Evolutionary conservation across 805 yeast genomes (phyloP), one percentile per base, ranked within the genome.

Genomic region (Zygotorulaspora sp.): DNA sequence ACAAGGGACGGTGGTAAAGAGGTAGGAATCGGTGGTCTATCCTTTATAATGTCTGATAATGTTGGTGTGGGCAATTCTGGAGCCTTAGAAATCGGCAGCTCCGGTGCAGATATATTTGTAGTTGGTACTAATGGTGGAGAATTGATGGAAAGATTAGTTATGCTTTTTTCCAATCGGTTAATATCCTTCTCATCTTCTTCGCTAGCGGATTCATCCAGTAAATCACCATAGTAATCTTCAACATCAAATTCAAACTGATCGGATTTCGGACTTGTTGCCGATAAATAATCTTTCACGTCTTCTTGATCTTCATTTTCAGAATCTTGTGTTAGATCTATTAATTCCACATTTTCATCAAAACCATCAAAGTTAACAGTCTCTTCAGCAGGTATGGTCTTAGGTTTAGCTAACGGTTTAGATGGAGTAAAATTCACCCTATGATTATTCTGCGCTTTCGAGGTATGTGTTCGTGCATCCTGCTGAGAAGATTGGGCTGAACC

Each of bases 361-460:
- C 46, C 48, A 7, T 30, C 26, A 29, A 49, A 44, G 25, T 35
- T 38, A 8, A 27, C 25, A 8, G 15, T 12, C 19, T 31, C 43
- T 4, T 13, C 31, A 11, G 23, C 23, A 14, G 33, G 23, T 12
- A 27, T 7, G 6, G 25, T 14, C n/a, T 17, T 26, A 16, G 19
- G 22, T 22, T 38, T 32, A 7, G 38, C 44, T 13, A 57, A 36
- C 2, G 62, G 54, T 38, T 57, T 58, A 7, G 62, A 57, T n/a
- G 49, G 35, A 4, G 53, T 41, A 28, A 57, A 52, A 38, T 57
- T 52, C 1, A 54, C 46, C 21, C 42, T 50, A 18, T 35, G 35
- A 3, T 39, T 31, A 7, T 40, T 24, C n/a, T 32, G 25, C n/a
- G 25, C 12, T n/a, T 29, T 23, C 17, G 15, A 13, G 25, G 30